Percentiles rank a stretch among this genome's conserved stretches.
phyloP scores from a whole-genome alignment of 2,329 filamentous ascomycete genomes.

The Cytospora piceicola region DNA sequence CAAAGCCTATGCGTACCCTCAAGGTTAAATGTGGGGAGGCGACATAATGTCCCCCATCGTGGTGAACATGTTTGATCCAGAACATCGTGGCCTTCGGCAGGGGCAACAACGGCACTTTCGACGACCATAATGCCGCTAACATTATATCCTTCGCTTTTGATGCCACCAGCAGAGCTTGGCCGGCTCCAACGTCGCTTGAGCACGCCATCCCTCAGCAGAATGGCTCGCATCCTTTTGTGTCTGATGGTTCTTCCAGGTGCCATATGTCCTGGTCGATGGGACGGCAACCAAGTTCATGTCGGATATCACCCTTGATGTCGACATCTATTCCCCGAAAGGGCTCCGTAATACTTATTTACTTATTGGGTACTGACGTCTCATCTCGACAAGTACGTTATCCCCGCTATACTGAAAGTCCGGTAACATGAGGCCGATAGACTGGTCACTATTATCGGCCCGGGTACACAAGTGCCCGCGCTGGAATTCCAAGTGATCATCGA shows the following conservation, averaged over 20 bases:
- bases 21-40: slow-evolving; percentile 45
- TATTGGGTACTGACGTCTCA: slow-evolving; percentile 34
- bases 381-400: slow-evolving; percentile 32
- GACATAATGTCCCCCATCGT: slow-evolving; percentile 39
- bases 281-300: slow-evolving; percentile 40
- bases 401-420: slow-evolving; percentile 29
- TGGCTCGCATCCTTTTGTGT: slow-evolving; percentile 25
- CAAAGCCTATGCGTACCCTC: slow-evolving; percentile 40
- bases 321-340: slow-evolving; percentile 31
- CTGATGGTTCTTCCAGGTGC: neutral
- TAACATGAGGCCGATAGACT: slow-evolving; percentile 19
- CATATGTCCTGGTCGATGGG: slow-evolving; percentile 25
- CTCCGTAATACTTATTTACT: slow-evolving; percentile 34
- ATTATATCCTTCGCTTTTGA: slow-evolving; percentile 35
- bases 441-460: slow-evolving; percentile 10
- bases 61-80: slow-evolving; percentile 34
- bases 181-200: slow-evolving; percentile 41
- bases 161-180: slow-evolving; percentile 30
- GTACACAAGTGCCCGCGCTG: slow-evolving; percentile 36
- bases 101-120: slow-evolving; percentile 36
- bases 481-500: slow-evolving; percentile 48
- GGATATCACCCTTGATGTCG: slow-evolving; percentile 28
- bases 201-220: slow-evolving; percentile 40
- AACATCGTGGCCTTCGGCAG: slow-evolving; percentile 40
- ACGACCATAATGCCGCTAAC: slow-evolving; percentile 42